Evolutionary conservation across 2,329 filamentous ascomycete species (phyloP), one percentile per base, ranked within the genome.

Genomic region (Berkeleyomyces rouxiae): DNA sequence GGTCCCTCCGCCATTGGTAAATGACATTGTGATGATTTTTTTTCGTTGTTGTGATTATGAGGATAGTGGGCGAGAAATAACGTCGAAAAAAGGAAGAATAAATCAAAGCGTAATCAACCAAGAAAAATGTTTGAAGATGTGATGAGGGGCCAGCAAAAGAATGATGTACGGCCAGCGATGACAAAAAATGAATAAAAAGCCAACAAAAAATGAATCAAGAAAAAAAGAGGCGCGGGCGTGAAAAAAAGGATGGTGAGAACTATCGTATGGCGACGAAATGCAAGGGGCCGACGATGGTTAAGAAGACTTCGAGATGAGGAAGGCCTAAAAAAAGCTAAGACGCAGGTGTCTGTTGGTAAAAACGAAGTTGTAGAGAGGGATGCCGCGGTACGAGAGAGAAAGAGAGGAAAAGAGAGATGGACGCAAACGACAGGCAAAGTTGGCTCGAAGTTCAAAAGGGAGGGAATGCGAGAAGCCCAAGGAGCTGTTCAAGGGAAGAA

Each of bases 1-100:
- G 64, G 88, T 92, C 70, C 88, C 88, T 71, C 78, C 76, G 68
- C 75, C 74, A 70, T 79, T 81, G 59, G 79, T 79, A 72, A 81
- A 83, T 67, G 81, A 78, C 81, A 84, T 82, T 70, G 67, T 76
- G 70, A 46, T 58, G 59, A 49, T 44, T 37, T 23, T 59, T 62
- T 23, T 43, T 23, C 44, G 33, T 51, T 16, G 49, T 59, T n/a
- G 44, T 16, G 36, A 49, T 40, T 42, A 49, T 39, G 23, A 59
- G 47, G 40, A 58, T 42, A 58, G 59, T 43, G 4, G 63, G 57
- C 31, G 47, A 37, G 43, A n/a, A 36, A 58, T 43, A 44, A 58
- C 40, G 37, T 23, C 43, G 39, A 33, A 31, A 10, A 31, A 47
- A 51, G 39, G 43, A 63, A 40, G 61, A 43, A 11, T 23, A 58